Percentiles rank a stretch among this genome's conserved stretches.
phyloP scores from a whole-genome alignment of 345 rosid genomes.

The Salix arbutifolia region DNA sequence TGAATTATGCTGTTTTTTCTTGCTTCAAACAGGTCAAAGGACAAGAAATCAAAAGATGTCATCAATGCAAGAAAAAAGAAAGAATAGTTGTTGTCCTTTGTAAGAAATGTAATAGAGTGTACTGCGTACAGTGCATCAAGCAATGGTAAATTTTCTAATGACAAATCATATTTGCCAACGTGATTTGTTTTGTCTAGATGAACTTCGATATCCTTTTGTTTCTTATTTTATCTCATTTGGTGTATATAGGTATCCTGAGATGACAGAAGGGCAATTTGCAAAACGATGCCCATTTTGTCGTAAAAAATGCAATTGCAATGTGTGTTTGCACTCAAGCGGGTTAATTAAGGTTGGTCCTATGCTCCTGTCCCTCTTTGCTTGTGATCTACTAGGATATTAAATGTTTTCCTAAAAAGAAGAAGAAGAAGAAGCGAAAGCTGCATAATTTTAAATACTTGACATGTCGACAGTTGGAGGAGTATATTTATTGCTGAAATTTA shows the following conservation, averaged over 20 bases:
- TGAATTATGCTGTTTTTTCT: conserved; percentile 5
- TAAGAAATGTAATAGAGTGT: conserved; percentile 38
- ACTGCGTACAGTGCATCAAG: conserved; percentile 54
- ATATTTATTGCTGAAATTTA: neutral
- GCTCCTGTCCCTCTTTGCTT: neutral
- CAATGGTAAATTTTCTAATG: conserved; percentile 46
- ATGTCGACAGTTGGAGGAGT: neutral
- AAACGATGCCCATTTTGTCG: conserved; percentile 69
- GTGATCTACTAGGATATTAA: neutral
- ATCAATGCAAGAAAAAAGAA: conserved; percentile 67
- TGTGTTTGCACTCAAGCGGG: conserved; percentile 63
- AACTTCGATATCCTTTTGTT: neutral
- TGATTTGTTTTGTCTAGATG: neutral
- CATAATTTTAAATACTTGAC: neutral
- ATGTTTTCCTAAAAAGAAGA: neutral
- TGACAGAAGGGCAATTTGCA: conserved; percentile 49
- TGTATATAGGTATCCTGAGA: conserved; percentile 63
- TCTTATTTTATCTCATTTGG: neutral
- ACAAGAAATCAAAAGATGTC: conserved; percentile 40
- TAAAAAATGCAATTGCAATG: conserved; percentile 73
- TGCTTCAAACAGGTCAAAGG: conserved; percentile 33
- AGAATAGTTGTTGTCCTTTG: conserved; percentile 54
- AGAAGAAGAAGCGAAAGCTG: neutral
- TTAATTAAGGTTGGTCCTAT: conserved; percentile 49
- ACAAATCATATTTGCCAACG: neutral